Evolutionary conservation across 306 rosid species (phyloP).

Genomic region (Corylus avellana): DNA sequence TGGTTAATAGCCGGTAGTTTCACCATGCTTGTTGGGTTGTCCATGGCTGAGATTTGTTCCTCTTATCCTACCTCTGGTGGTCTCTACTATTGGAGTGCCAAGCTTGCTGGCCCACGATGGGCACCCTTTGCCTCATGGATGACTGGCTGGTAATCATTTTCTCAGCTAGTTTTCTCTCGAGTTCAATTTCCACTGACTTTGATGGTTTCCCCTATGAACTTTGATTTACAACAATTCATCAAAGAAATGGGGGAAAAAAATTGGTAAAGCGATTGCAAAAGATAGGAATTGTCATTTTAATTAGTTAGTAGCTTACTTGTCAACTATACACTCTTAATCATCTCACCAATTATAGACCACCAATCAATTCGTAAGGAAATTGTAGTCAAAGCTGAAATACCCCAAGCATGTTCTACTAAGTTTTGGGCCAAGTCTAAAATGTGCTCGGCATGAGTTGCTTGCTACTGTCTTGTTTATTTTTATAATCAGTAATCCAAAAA

Average conservation of each 20-base stretch:
- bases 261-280: no score
- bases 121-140: slow-evolving; percentile 98
- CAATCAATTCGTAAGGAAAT: no score
- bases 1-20: slow-evolving; percentile 75
- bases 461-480: not conserved
- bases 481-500: not conserved
- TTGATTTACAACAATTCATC: not conserved
- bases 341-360: no score
- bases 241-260: not conserved
- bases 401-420: not conserved
- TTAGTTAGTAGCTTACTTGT: no score
- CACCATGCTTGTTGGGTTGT: slow-evolving; percentile 83
- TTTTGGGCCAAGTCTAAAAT: not conserved
- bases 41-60: slow-evolving; percentile 98
- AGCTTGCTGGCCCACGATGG: slow-evolving; percentile 92
- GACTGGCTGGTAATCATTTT: slow-evolving; percentile 81
- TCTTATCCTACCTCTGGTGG: slow-evolving; percentile 97
- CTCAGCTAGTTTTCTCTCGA: not conserved
- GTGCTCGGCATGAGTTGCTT: not conserved
- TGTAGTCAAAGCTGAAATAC: no score
- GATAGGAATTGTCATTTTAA: no score
- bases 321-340: no score
- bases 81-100: slow-evolving; percentile 96
- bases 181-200: not conserved
- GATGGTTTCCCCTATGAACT: no score